Evolutionary conservation across 179 eudicot genomes (phyloP).

Genomic region (Gypsophila paniculata): DNA sequence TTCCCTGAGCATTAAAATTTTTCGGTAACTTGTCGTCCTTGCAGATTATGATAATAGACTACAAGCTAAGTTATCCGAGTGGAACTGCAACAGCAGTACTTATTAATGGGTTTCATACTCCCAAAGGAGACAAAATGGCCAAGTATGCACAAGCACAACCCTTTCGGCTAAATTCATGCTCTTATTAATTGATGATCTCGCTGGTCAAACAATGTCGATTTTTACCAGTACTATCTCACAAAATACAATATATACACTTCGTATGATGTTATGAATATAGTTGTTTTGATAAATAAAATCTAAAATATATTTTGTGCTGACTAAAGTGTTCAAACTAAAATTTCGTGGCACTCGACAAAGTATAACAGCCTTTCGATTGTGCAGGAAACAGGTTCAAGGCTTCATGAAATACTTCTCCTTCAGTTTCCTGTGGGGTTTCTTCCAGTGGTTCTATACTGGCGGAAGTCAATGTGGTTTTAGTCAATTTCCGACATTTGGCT

Average conservation of each 20-base stretch:
- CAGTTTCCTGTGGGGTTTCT: conserved; percentile 79
- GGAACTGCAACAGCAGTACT: conserved; percentile 94
- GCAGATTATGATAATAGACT: conserved; percentile 81
- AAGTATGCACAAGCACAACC: conserved; percentile 22
- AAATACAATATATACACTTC: too few relatives aligned
- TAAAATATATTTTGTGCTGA: too few relatives aligned
- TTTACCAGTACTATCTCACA: too few relatives aligned
- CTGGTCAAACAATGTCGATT: not conserved
- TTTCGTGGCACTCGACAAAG: not conserved
- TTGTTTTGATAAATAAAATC: too few relatives aligned
- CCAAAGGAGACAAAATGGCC: conserved; percentile 60
- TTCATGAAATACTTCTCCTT: conserved; percentile 61
- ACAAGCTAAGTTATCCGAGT: conserved; percentile 78
- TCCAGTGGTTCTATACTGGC: conserved; percentile 88
- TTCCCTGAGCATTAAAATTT: too few relatives aligned
- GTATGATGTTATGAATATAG: too few relatives aligned
- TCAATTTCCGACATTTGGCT: conserved; percentile 81
- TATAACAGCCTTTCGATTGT: conserved; percentile 10
- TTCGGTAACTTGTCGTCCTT: not conserved
- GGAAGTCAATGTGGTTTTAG: conserved; percentile 66
- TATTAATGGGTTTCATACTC: conserved; percentile 77
- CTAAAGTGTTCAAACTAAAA: not conserved
- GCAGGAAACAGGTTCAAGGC: conserved; percentile 83
- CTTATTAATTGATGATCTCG: not conserved
- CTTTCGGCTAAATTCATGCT: not conserved